Percentiles rank a stretch among this genome's conserved stretches.
Evolutionary conservation across 2,329 filamentous ascomycete genomes (phyloP).

Genomic region (Acephala macrosclerotiorum): DNA sequence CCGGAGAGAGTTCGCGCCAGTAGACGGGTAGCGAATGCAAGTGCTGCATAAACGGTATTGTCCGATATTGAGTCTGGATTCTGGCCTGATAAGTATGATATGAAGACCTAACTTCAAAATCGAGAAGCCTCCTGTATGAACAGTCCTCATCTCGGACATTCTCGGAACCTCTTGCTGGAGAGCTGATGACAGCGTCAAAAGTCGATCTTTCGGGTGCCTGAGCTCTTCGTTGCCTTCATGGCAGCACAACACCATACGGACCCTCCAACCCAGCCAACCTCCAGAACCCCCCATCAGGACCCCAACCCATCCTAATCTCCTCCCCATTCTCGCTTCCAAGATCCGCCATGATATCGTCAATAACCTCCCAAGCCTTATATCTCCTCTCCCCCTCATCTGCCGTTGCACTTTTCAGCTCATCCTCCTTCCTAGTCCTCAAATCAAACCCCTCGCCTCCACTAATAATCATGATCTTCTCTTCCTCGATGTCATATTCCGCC

Average conservation of each 20-base stretch:
- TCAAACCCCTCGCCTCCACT: no score
- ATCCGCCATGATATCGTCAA: no score
- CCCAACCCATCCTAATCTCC: background rate
- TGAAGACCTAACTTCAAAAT: background rate
- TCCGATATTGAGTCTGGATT: conserved; percentile 3
- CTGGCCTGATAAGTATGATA: background rate
- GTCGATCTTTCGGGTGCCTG: no score
- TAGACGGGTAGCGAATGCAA: background rate
- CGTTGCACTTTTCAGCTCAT: no score
- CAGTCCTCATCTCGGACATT: background rate
- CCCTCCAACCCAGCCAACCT: background rate
- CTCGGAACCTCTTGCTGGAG: background rate
- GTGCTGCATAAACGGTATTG: background rate
- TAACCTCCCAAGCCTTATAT: background rate
- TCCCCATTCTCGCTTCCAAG: background rate
- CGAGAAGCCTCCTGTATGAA: background rate
- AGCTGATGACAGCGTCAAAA: no score
- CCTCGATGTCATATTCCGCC: no score
- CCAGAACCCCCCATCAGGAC: background rate
- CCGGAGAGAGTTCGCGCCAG: background rate
- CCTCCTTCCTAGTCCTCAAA: no score
- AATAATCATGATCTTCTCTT: no score
- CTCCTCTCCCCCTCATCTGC: background rate
- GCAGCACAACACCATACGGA: background rate
- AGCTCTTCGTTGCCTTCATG: no score